Base-by-base conservation (phyloP, 1,284 basidiomycete species). In the Afroboletus lepidellus region DNA sequence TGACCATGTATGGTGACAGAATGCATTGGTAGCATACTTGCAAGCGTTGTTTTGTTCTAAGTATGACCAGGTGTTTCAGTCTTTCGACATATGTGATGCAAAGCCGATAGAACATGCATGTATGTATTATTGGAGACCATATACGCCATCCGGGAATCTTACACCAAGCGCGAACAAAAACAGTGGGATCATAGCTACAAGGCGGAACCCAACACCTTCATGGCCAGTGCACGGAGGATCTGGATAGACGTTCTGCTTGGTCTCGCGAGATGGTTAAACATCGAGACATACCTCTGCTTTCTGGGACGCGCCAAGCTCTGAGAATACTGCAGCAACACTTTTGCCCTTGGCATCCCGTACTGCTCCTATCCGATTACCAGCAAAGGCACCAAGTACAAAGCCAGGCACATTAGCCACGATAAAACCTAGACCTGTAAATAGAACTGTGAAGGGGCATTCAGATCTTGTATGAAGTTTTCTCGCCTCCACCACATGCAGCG, bases 341-440 rank as follows among this genome's bases (percentile, higher is more conserved):
- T 92, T 93, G 16, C 88, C 94, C 74, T 96, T 96, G 2, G 94
- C 94, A 63, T 97, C 94, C 48, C 94, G 78, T 48, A 97, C 78
- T 2, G 92, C 91, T 42, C 94, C 94, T 33, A 96, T 72, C 16
- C 89, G 77, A 63, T 93, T 94, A 0, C 94, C 94, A 0, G 90
- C 90, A 60, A 88, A 83, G 1, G 84, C 90, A 57, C 90, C 89
- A 23, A 90, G 71, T 73, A 91, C 79, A 25, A 85, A 65, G 3
- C 94, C 94, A 4, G 94, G 92, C 3, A 95, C 65, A 65, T 96
- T 97, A 24, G 85, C 93, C 32, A 94, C 76, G 53, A 97, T 92
- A 71, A 93, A 94, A 9, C 94, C 93, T 21, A 95, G 50, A 6
- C 87, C 87, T 47, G 75, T 82, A 41, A 48, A 52, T 20, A 21